Conservation (phyloP, 345 rosid species). For the Dipteronia dyeriana region DNA sequence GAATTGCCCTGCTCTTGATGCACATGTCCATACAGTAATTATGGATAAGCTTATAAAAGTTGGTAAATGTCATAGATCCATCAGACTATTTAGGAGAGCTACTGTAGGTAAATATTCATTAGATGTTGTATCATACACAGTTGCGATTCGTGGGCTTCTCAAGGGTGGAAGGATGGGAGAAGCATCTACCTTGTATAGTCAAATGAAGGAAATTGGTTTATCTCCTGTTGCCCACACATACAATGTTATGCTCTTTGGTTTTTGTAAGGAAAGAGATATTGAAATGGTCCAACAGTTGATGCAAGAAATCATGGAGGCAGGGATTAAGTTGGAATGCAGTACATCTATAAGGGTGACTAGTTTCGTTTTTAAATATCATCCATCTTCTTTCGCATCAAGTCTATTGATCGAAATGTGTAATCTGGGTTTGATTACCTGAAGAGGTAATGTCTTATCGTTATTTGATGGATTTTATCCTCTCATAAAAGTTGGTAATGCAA, state of each 20-base stretch:
- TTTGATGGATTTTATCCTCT: slow-evolving; percentile 6
- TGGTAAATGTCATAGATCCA: slow-evolving; percentile 48
- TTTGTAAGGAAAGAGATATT: slow-evolving; percentile 46
- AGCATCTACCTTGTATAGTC: slow-evolving; percentile 42
- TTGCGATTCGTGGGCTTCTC: slow-evolving; percentile 64
- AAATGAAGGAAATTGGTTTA: slow-evolving; percentile 59
- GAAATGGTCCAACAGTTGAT: slow-evolving; percentile 50
- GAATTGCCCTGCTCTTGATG: slow-evolving; percentile 39
- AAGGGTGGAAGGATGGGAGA: slow-evolving; percentile 49
- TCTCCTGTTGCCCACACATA: slow-evolving; percentile 44
- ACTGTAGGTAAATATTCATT: slow-evolving; percentile 40
- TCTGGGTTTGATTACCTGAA: slow-evolving; percentile 31
- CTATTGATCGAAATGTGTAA: slow-evolving; percentile 41
- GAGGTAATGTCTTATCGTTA: slow-evolving; percentile 13
- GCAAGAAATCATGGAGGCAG: slow-evolving; percentile 48
- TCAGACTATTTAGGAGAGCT: slow-evolving; percentile 50
- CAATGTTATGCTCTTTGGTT: slow-evolving; percentile 45
- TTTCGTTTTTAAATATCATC: slow-evolving; percentile 31
- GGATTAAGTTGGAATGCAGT: slow-evolving; percentile 37
- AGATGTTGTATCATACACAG: slow-evolving; percentile 66
- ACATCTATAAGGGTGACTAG: slow-evolving; percentile 34
- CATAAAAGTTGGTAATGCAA: slow-evolving; percentile 8
- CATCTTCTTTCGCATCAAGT: slow-evolving; percentile 29
- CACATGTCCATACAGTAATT: slow-evolving; percentile 63
- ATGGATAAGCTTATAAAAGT: slow-evolving; percentile 49